Base-by-base conservation (phyloP, 345 rosid genomes). In the Lumnitzera racemosa region DNA sequence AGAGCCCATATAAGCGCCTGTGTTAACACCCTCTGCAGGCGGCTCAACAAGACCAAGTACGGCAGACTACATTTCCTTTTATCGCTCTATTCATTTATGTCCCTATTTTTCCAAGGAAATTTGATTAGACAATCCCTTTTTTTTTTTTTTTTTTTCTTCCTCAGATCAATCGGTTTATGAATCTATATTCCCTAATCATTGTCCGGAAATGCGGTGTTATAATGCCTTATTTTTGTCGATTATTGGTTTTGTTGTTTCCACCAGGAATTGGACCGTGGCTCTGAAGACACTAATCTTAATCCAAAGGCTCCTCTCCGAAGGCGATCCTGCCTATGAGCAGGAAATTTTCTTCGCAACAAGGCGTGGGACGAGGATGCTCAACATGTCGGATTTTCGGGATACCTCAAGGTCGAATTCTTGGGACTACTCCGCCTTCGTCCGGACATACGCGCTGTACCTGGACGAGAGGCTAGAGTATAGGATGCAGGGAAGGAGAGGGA, bases 371-470 rank as follows among this genome's bases (percentile, higher is more conserved):
- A 71, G 97, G 70, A 72, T 92, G n/a, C 80, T 92, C 47, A 89
- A 89, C 63, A 76, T 92, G 96, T 78, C 87, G 13, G 91, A 72
- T 78, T 89, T 92, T 59, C 80, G 88, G 2, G 96, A 85, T 50
- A 85, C 84, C 63, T 85, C 96, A 20, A 88, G 77, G 59, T 87
- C 97, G 8, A 79, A 88, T 74, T 84, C 96, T 0, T 87, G 98
- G 97, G 98, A 89, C 57, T 81, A 85, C 58, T 81, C 96, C 0
- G 89, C 86, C 15, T 89, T 92, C 55, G 91, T 92, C 15, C 78
- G 91, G 53, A 67, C 78, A 0, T 92, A 80, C 50, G 89, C 96
- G 3, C 52, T 81, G 76, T 92, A 82, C 67, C 80, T 92, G 58
- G 98, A 87, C 58, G 89, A 85, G 69, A 82, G 84, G 60, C 89